A percentile compares a stretch with the other conserved stretches of the same genome.
Evolutionary conservation across 2,329 filamentous ascomycete genomes (phyloP).

Genomic region (Cordyceps tenuipes): DNA sequence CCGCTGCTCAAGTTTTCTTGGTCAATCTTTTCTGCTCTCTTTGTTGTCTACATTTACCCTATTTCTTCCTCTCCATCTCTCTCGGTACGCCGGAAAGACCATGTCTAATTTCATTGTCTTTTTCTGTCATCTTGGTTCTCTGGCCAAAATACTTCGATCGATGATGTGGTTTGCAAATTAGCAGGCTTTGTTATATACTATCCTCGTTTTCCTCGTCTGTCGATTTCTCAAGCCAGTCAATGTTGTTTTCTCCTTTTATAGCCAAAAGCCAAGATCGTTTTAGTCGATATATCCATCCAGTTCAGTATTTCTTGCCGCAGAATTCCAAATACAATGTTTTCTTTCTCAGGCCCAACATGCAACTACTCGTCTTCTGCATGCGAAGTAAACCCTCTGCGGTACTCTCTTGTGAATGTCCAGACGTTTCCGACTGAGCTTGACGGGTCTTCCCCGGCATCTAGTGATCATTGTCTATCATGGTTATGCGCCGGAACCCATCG

Average conservation of each 20-base stretch:
- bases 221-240: background rate
- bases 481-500: background rate
- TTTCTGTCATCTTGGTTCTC: background rate
- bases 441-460: background rate
- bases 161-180: conserved; percentile 2
- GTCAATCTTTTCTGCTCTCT: background rate
- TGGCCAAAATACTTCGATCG: conserved; percentile 12
- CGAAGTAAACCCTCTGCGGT: too few relatives aligned
- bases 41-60: background rate
- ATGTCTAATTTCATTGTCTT: background rate
- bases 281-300: background rate
- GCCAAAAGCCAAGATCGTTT: background rate
- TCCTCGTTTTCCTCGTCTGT: conserved; percentile 14
- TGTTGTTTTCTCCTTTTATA: background rate
- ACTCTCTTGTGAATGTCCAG: too few relatives aligned
- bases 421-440: background rate
- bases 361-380: too few relatives aligned
- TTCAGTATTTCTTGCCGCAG: background rate
- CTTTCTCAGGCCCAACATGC: too few relatives aligned
- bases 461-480: background rate
- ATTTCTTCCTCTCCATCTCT: background rate
- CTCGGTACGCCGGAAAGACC: background rate
- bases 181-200: conserved; percentile 10
- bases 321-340: background rate
- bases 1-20: background rate